Percentiles rank a stretch among this genome's conserved stretches.
phyloP scores from a whole-genome alignment of 1,284 basidiomycete species.

The Microbotryomycetes sp. region DNA sequence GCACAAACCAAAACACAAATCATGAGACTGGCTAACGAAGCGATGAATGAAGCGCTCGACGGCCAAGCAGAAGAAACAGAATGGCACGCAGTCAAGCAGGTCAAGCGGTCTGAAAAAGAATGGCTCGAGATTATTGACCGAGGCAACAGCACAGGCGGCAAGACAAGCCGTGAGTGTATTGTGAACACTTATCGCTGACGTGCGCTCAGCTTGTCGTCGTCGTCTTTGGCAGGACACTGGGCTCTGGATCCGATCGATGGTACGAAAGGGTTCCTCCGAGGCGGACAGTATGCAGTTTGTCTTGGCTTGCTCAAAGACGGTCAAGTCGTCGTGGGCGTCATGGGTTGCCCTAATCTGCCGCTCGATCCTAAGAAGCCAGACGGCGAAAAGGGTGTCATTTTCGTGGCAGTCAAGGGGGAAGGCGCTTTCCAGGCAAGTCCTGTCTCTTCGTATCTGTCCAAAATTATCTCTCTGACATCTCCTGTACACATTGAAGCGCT shows the following conservation, averaged over 20 bases:
- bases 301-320: slow-evolving; percentile 82
- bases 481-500: slow-evolving; percentile 21
- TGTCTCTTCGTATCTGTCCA: background rate
- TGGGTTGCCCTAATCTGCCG: slow-evolving; percentile 87
- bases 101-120: slow-evolving; percentile 44
- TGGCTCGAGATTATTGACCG: slow-evolving; percentile 78
- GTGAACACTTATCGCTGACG: slow-evolving; percentile 4
- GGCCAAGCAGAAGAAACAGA: slow-evolving; percentile 38
- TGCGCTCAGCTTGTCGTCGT: slow-evolving; percentile 38
- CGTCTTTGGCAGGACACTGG: slow-evolving; percentile 45
- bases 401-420: slow-evolving; percentile 72
- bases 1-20: slow-evolving; percentile 47
- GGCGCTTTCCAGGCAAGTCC: slow-evolving; percentile 63
- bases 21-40: slow-evolving; percentile 73
- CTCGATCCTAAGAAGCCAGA: slow-evolving; percentile 54
- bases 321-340: slow-evolving; percentile 76
- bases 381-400: slow-evolving; percentile 66
- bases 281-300: slow-evolving; percentile 96
- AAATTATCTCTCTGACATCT: background rate
- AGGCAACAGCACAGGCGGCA: slow-evolving; percentile 72
- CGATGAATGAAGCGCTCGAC: slow-evolving; percentile 46
- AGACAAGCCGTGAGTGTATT: slow-evolving; percentile 59
- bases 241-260: slow-evolving; percentile 88
- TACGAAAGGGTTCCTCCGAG: slow-evolving; percentile 90
- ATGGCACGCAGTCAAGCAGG: slow-evolving; percentile 48